Conservation (phyloP, 805 yeast species). For the Wickerhamomyces pijperi region DNA sequence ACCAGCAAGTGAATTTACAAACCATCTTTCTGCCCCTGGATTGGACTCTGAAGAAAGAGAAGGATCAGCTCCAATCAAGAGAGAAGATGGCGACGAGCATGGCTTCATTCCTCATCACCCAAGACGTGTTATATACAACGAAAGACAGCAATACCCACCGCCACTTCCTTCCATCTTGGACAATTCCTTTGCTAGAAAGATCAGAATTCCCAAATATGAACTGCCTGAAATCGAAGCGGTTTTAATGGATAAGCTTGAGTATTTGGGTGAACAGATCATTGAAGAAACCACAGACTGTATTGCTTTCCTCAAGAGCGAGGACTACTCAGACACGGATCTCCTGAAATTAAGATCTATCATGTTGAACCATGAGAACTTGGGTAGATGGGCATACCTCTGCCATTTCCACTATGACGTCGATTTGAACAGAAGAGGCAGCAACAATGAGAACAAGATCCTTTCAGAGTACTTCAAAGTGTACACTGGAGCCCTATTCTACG, state of each 20-base stretch:
- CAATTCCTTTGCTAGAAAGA: background rate
- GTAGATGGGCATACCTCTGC: background rate
- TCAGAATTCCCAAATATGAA: background rate
- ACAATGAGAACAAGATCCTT: constrained; percentile 32
- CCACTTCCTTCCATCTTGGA: background rate
- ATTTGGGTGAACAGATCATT: background rate
- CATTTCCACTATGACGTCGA: too few relatives aligned
- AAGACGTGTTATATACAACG: background rate
- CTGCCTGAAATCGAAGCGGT: background rate
- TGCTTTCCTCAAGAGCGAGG: background rate
- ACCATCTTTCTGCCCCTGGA: background rate
- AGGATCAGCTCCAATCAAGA: constrained; percentile 35
- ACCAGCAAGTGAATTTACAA: background rate
- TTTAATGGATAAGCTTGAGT: background rate
- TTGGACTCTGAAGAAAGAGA: background rate
- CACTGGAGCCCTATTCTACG: constrained; percentile 65
- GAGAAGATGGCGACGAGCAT: constrained; percentile 41
- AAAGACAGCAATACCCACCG: background rate
- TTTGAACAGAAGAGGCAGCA: too few relatives aligned
- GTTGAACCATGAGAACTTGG: background rate
- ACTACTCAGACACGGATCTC: background rate
- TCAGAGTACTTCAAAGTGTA: constrained; percentile 90
- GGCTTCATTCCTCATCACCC: constrained; percentile 77
- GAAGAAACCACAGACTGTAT: background rate
- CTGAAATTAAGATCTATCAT: background rate